A percentile compares a stretch with the other conserved stretches of the same genome.
These are phyloP conservation scores for Paramecium caudatum DNA, from an alignment of 73 alveolate genomes.

Conservation along the genomic window DNA sequence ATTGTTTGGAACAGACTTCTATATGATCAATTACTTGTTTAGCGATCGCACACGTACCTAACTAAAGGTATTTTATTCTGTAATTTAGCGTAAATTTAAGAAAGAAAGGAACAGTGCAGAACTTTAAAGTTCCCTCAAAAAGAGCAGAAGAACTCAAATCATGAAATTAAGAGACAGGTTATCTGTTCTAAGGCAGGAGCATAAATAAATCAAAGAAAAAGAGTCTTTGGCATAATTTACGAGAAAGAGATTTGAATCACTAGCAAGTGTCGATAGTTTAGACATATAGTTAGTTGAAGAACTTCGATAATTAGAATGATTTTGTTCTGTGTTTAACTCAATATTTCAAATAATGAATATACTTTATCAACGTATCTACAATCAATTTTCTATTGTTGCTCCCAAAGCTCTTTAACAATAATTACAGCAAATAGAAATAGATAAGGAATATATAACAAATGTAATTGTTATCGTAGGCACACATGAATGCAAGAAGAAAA, in stretches of 20 bases:
- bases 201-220: neutral
- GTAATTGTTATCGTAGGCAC: neutral
- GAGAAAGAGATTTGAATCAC: constrained; percentile 42
- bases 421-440: neutral
- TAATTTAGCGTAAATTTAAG: constrained; percentile 12
- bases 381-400: neutral
- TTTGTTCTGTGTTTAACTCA: neutral
- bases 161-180: constrained; percentile 21
- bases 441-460: constrained; percentile 3
- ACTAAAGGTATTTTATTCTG: neutral
- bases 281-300: constrained; percentile 24
- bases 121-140: constrained; percentile 20
- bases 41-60: constrained; percentile 15
- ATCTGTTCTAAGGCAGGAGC: constrained; percentile 4
- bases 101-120: constrained; percentile 32
- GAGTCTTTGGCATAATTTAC: constrained; percentile 18
- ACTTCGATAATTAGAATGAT: constrained; percentile 41
- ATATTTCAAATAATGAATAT: constrained; percentile 7
- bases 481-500: constrained; percentile 42
- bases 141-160: constrained; percentile 13
- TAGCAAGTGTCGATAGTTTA: constrained; percentile 40
- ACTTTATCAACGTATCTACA: constrained; percentile 31
- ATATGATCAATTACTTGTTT: constrained; percentile 29
- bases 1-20: constrained; percentile 43
- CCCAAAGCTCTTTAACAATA: neutral